These are phyloP conservation scores for Venturia pyrina DNA, from an alignment of 2,329 filamentous ascomycete species.

Conservation along the genomic window DNA sequence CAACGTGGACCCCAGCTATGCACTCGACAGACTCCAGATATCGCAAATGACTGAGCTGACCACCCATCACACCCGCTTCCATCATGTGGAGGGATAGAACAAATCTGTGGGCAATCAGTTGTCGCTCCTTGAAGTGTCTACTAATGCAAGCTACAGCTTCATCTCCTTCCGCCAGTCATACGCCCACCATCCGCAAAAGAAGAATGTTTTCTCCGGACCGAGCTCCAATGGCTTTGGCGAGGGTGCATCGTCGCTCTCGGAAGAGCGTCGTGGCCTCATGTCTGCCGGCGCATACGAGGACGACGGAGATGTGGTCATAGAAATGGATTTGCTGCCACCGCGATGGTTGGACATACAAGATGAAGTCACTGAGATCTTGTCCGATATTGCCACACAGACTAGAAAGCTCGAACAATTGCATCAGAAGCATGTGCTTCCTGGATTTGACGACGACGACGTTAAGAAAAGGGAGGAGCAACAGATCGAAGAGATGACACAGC, in stretches of 20 bases:
- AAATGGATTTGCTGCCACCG: constrained; percentile 94
- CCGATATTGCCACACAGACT: constrained; percentile 71
- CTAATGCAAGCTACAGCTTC: constrained; percentile 53
- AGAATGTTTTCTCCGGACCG: constrained; percentile 50
- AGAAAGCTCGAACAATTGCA: constrained; percentile 83
- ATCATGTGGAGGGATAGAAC: constrained; percentile 99
- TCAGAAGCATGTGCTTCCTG: constrained; percentile 91
- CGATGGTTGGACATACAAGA: constrained; percentile 94
- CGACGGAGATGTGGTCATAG: constrained; percentile 89
- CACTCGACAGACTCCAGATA: not conserved
- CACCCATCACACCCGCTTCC: constrained; percentile 20
- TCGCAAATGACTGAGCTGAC: constrained; percentile 1
- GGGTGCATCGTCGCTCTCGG: constrained; percentile 32
- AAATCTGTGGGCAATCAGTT: constrained; percentile 62
- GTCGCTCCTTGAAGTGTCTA: constrained; percentile 15
- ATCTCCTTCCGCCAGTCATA: constrained; percentile 99
- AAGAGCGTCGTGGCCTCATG: constrained; percentile 75
- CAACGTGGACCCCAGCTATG: not conserved
- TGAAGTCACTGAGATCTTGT: constrained; percentile 76
- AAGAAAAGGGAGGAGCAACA: constrained; percentile 79
- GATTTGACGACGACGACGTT: constrained; percentile 89
- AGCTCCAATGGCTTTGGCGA: constrained; percentile 45
- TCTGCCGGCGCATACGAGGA: constrained; percentile 67
- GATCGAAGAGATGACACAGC: constrained; percentile 83
- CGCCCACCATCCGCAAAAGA: constrained; percentile 84